Conservation (phyloP, 345 rosid species). For the Eutrema heterophyllum region DNA sequence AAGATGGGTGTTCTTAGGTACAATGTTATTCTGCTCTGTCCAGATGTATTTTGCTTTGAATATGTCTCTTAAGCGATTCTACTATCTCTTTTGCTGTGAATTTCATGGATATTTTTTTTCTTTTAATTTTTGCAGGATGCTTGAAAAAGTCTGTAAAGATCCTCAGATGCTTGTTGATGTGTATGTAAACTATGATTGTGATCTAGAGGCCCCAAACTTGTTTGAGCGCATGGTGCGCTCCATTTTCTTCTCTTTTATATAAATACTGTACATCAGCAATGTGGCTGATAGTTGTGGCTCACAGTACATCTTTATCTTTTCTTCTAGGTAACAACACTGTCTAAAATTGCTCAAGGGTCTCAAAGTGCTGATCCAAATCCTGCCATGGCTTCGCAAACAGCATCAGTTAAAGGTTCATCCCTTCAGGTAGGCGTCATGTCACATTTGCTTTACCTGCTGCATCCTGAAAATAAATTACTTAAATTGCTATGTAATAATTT, state of each 20-base stretch:
- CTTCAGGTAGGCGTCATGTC: slow-evolving; percentile 60
- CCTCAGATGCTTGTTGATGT: slow-evolving; percentile 98
- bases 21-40: slow-evolving; percentile 18
- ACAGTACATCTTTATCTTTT: slow-evolving; percentile 15
- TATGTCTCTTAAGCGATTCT: slow-evolving; percentile 10
- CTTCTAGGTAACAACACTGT: slow-evolving; percentile 70
- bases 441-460: slow-evolving; percentile 15
- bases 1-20: slow-evolving; percentile 92
- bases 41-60: slow-evolving; percentile 22
- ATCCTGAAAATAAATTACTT: slow-evolving; percentile 12
- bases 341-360: slow-evolving; percentile 88
- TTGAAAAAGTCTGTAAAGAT: slow-evolving; percentile 90
- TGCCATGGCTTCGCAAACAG: slow-evolving; percentile 62
- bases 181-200: slow-evolving; percentile 96
- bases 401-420: slow-evolving; percentile 77
- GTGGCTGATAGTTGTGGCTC: background rate
- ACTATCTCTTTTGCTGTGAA: slow-evolving; percentile 6
- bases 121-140: slow-evolving; percentile 53
- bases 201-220: slow-evolving; percentile 96
- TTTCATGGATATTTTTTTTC: background rate
- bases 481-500: background rate
- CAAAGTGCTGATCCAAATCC: slow-evolving; percentile 85
- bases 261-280: background rate
- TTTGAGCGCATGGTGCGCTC: slow-evolving; percentile 90
- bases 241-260: slow-evolving; percentile 12